Percentiles rank a stretch among this genome's conserved stretches.
Conservation (phyloP, 2,329 filamentous ascomycete species). For the Juglanconis juglandina region DNA sequence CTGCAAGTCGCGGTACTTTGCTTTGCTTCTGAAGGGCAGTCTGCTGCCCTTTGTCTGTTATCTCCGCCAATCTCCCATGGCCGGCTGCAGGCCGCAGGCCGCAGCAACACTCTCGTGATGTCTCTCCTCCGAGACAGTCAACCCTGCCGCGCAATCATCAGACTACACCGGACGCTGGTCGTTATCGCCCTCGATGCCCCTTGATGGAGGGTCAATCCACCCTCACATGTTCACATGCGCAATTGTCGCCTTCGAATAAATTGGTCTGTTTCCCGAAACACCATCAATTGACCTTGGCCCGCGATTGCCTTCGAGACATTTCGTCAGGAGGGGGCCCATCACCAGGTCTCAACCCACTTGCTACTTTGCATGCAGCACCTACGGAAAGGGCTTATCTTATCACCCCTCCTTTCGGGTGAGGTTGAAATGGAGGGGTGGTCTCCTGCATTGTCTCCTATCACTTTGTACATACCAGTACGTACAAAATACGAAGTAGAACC, state of each 20-base stretch:
- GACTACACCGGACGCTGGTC: neutral
- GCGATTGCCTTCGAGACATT: neutral
- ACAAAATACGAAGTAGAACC: no score
- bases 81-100: neutral
- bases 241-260: neutral
- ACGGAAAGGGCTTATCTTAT: conserved; percentile 15
- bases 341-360: neutral
- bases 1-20: neutral
- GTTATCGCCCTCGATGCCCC: neutral
- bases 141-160: neutral
- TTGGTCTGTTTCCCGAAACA: neutral
- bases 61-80: neutral
- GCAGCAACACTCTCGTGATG: neutral
- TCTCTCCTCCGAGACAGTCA: conserved; percentile 3
- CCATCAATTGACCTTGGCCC: neutral
- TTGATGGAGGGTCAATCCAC: conserved; percentile 3
- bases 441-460: no score
- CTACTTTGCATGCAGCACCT: neutral
- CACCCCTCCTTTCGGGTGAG: conserved; percentile 17
- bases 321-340: neutral
- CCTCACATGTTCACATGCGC: neutral
- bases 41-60: neutral
- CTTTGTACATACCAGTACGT: no score
- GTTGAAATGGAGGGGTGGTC: conserved; percentile 14
- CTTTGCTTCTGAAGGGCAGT: neutral